phyloP scores from a whole-genome alignment of 2,329 filamentous ascomycete species.

The Periconia digitata region DNA sequence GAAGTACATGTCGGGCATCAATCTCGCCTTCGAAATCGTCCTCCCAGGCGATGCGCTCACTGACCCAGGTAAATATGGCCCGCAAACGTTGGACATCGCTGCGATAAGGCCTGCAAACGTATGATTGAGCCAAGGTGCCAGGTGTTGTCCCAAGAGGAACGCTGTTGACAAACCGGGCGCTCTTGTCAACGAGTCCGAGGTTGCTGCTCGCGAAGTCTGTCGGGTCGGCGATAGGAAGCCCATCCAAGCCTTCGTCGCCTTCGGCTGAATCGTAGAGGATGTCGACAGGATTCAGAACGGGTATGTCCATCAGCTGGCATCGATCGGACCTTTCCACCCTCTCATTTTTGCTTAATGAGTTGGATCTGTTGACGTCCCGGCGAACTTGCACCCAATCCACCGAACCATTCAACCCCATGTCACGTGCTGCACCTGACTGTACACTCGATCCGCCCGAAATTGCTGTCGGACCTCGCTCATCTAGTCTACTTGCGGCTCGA shows the following conservation, averaged over 20 bases:
- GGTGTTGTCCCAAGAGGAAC: constrained; percentile 82
- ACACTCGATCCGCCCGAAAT: constrained; percentile 54
- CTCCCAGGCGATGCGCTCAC: constrained; percentile 95
- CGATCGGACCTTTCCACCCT: constrained; percentile 80
- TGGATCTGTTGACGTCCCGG: constrained; percentile 92
- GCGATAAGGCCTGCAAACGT: constrained; percentile 89
- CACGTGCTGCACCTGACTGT: constrained; percentile 56
- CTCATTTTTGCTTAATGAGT: constrained; percentile 88
- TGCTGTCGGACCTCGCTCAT: constrained; percentile 51
- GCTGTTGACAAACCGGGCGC: constrained; percentile 83
- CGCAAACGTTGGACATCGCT: constrained; percentile 91
- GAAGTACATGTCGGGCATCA: constrained; percentile 81
- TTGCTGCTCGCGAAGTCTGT: constrained; percentile 81
- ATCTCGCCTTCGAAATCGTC: constrained; percentile 87
- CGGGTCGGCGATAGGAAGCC: constrained; percentile 77
- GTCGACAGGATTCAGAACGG: constrained; percentile 85
- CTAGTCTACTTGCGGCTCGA: constrained; percentile 32
- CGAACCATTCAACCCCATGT: constrained; percentile 66
- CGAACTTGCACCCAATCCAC: constrained; percentile 98
- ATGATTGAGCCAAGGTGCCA: constrained; percentile 80
- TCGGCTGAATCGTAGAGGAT: constrained; percentile 82
- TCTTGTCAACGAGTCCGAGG: constrained; percentile 89
- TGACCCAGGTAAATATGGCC: constrained; percentile 96
- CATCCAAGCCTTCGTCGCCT: constrained; percentile 87
- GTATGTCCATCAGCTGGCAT: constrained; percentile 92